phyloP scores from a whole-genome alignment of 1,139 yeast species.

The Kluyveromyces marxianus region DNA sequence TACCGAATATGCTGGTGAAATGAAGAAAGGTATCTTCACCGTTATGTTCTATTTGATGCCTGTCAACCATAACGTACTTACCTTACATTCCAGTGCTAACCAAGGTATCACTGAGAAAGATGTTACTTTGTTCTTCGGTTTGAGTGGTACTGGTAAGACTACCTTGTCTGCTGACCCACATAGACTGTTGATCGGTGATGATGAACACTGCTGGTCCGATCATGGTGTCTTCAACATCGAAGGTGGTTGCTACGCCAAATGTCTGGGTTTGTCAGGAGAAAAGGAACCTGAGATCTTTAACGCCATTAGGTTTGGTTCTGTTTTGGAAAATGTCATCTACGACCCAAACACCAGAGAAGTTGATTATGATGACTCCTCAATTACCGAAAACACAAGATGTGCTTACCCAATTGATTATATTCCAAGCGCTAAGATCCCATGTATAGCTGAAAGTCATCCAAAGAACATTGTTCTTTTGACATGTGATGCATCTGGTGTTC shows the following conservation, averaged over 20 bases:
- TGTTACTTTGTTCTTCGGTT: conserved; percentile 91
- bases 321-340: conserved; percentile 88
- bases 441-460: conserved; percentile 85
- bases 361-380: conserved; percentile 71
- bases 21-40: conserved; percentile 98
- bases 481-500: conserved; percentile 96
- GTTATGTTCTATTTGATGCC: conserved; percentile 99
- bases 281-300: conserved; percentile 97
- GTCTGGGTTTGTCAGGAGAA: conserved; percentile 82
- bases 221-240: conserved; percentile 97
- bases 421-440: conserved; percentile 94
- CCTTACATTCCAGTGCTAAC: conserved; percentile 93
- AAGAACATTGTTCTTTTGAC: conserved; percentile 87
- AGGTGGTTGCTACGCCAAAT: conserved; percentile 99
- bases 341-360: conserved; percentile 74
- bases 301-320: conserved; percentile 90
- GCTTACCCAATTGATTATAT: conserved; percentile 97
- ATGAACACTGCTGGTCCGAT: conserved; percentile 99
- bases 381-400: conserved; percentile 97
- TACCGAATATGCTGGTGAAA: conserved; percentile 98
- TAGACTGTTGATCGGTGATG: conserved; percentile 94
- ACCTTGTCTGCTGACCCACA: conserved; percentile 95
- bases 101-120: conserved; percentile 61
- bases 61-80: conserved; percentile 80
- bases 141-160: conserved; percentile 98